Evolutionary conservation across 768 basidiomycete species (phyloP), one percentile per base, ranked within the genome.

Genomic region (Tulasnella sp.): DNA sequence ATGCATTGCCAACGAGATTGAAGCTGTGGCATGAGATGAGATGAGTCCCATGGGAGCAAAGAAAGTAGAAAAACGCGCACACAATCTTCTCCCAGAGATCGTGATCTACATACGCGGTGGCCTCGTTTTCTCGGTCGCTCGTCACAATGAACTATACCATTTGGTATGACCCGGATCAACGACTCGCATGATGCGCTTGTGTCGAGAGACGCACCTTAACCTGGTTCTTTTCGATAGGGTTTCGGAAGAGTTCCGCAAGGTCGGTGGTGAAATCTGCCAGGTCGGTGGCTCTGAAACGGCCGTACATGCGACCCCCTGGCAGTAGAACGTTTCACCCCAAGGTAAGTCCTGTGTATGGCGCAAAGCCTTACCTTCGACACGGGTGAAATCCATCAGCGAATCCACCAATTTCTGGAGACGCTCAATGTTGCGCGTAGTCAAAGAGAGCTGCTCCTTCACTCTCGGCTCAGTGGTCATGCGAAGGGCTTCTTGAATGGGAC

Each of bases 371-470:
- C 81, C 18, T 85, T 84, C 34, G 84, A 85, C 37, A 14, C 78
- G 72, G 42, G 60, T 79, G 81, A 87, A 87, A 81, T 88, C 87
- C 86, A 87, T 86, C 18, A 88, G 80, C 20, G 86, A 84, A 54
- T 86, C 85, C 37, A 88, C 86, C 5, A 88, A 82, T 24, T 87
- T 84, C 8, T 83, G 79, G 2, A 88, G 80, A n/a, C 87, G 82
- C 28, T 84, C 83, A 31, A 86, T 84, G 80, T 87, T 88, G 22
- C 86, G 82, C 2, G 79, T 74, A 1, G 83, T 81, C 37, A 84
- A 34, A 31, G 76, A 64, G 37, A 85, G 80, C 60, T 81, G 80
- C 14, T 81, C 80, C 72, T 84, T 83, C 40, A 83, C 76, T 50
- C 74, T 82, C n/a, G 81, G 24, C 0, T 85, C 82, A 37, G 76